Conservation (phyloP, 139 green algal species). For the Cymbomonas tetramitiformis region DNA sequence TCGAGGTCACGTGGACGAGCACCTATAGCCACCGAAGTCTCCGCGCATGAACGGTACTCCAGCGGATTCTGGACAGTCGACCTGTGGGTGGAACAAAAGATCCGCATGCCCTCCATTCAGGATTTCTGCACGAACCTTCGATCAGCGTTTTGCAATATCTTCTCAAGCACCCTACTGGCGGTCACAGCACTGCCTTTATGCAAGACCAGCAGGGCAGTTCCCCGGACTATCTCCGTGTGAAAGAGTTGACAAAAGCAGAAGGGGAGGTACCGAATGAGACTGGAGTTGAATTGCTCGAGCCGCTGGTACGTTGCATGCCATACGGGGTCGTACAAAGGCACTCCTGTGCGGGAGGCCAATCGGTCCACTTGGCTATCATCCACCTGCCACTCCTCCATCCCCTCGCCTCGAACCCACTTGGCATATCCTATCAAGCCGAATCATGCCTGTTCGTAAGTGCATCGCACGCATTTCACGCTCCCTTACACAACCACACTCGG, state of each 20-base stretch:
- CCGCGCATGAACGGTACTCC: slow-evolving; percentile 35
- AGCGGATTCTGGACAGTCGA: slow-evolving; percentile 42
- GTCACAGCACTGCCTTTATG: no score
- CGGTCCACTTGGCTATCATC: slow-evolving; percentile 7
- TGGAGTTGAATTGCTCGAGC: slow-evolving; percentile 12
- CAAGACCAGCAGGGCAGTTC: no score
- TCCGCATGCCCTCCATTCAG: slow-evolving; percentile 35
- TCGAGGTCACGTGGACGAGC: slow-evolving; percentile 39
- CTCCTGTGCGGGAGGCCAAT: slow-evolving; percentile 3
- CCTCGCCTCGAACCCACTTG: not conserved
- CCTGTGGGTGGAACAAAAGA: slow-evolving; percentile 34
- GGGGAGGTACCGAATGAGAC: no score
- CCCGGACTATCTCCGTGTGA: no score
- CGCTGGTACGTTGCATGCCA: slow-evolving; percentile 7
- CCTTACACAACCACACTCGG: no score
- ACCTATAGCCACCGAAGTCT: slow-evolving; percentile 37
- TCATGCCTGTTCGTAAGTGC: no score
- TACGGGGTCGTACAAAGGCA: slow-evolving; percentile 15
- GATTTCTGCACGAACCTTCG: no score
- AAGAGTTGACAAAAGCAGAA: no score
- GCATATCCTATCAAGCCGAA: no score
- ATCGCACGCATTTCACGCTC: no score
- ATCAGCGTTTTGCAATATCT: no score
- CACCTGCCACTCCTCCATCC: not conserved
- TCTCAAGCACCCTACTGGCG: no score